Evolutionary conservation across 352 stramenopile species (phyloP).

Genomic region (Globisporangium cystogenes): DNA sequence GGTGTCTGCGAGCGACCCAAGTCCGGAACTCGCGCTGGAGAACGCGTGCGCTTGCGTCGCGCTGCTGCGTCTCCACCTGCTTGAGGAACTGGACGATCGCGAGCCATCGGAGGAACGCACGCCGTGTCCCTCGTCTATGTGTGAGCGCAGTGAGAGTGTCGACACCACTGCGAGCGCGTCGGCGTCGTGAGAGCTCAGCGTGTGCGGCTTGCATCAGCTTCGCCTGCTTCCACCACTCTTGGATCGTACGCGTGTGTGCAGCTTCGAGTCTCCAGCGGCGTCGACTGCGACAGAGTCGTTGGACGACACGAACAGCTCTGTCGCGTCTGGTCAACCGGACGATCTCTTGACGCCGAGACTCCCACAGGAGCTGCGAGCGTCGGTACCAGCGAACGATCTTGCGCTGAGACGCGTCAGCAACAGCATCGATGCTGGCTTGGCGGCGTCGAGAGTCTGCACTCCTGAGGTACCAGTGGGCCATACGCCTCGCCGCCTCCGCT

Average conservation of each 20-base stretch:
- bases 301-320: not conserved
- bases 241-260: not conserved
- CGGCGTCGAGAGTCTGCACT: not conserved
- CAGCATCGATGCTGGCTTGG: not conserved
- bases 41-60: not conserved
- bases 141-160: not conserved
- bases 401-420: not conserved
- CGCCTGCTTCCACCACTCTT: not conserved
- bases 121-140: not conserved
- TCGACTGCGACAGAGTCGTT: not conserved
- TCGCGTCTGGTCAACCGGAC: too few species aligned
- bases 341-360: not conserved
- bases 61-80: not conserved
- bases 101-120: not conserved
- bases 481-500: not conserved
- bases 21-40: constrained; percentile 15
- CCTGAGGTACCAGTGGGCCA: constrained; percentile 5
- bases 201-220: not conserved
- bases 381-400: not conserved
- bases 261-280: not conserved
- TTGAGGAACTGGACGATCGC: not conserved
- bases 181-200: not conserved
- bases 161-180: not conserved
- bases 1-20: not conserved
- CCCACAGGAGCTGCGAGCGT: not conserved